phyloP scores from a whole-genome alignment of 179 eudicot species.

The Carnegiea gigantea region DNA sequence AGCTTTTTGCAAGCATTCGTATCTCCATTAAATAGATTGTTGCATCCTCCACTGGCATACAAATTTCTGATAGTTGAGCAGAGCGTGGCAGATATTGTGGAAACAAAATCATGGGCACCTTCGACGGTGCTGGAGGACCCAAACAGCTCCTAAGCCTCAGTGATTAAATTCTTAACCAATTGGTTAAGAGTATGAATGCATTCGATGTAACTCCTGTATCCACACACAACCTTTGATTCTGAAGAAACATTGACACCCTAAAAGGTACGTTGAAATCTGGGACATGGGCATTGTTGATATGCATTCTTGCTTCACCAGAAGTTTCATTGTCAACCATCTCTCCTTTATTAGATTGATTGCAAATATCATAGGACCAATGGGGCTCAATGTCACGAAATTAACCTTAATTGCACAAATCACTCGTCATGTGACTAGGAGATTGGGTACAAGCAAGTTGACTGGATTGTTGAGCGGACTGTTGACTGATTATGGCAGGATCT shows the following conservation, averaged over 20 bases:
- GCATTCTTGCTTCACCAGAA: constrained; percentile 20
- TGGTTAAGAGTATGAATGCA: constrained; percentile 51
- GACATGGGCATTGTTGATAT: constrained; percentile 6
- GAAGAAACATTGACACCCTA: constrained; percentile 18
- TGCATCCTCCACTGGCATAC: constrained; percentile 22
- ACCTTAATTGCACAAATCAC: constrained; percentile 17
- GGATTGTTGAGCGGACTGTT: constrained; percentile 30
- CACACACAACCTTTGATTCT: constrained; percentile 42
- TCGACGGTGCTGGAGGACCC: constrained; percentile 52
- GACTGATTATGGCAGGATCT: constrained; percentile 23
- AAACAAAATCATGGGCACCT: constrained; percentile 66
- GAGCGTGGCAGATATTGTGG: constrained; percentile 57
- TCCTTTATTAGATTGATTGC: constrained; percentile 27
- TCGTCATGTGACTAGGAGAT: constrained; percentile 16
- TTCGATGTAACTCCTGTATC: constrained; percentile 59
- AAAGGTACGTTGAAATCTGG: constrained; percentile 24
- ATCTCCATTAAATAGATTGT: constrained; percentile 8
- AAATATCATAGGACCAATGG: constrained; percentile 19
- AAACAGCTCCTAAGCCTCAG: constrained; percentile 38
- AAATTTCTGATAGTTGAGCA: constrained; percentile 55
- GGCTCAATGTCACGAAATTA: constrained; percentile 16
- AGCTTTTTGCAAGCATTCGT: constrained; percentile 17
- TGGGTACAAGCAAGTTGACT: constrained; percentile 35
- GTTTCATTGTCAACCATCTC: constrained; percentile 22
- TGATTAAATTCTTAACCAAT: constrained; percentile 42